Base-by-base conservation (phyloP, 768 basidiomycete genomes). In the Phylloporus arenicola region DNA sequence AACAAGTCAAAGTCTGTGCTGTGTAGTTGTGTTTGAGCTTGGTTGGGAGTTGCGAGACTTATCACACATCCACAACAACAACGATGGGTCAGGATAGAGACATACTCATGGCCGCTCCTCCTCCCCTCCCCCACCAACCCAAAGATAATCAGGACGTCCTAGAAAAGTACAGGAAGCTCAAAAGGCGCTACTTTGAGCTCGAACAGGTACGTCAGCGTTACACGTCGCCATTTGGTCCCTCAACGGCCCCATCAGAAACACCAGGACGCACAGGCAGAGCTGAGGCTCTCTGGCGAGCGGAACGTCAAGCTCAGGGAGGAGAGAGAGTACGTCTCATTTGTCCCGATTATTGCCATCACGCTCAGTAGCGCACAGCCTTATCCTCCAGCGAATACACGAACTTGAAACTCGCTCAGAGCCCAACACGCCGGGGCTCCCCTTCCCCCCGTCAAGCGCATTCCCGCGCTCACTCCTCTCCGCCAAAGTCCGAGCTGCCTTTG, bases 141-240 rank as follows among this genome's bases (percentile, higher is more conserved):
- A 74, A 70, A 47, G 75, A 78, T 51, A 59, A 52, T 45, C 74
- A 72, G 45, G 83, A 82, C 44, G 63, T 75, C 54, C 58, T 60
- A 42, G 83, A 85, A 69, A 86, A 84, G 67, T 84, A 85, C 65
- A 71, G 69, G 52, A 79, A 75, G 56, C 72, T 86, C 46, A 88
- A 88, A 63, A 69, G 81, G 38, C 79, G 80, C 35, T 84, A 78
- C 63, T 76, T 77, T 55, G 82, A 84, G 47, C 76, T 86, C 37
- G 83, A 86, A 58, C 81, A 87, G 78, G 86, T 87, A 47, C 58
- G 81, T 70, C 33, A 0, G 34, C 42, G n/a, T 45, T 38, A 14
- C 30, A 31, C 29, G 5, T 1, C 22, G 19, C 33, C 8, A 31
- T 16, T 2, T 3, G 1, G 9, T 8, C 13, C 11, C 52, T 42